Evolutionary conservation across 2,329 filamentous ascomycete genomes (phyloP), one percentile per base, ranked within the genome.

Genomic region (Claviceps pusilla): DNA sequence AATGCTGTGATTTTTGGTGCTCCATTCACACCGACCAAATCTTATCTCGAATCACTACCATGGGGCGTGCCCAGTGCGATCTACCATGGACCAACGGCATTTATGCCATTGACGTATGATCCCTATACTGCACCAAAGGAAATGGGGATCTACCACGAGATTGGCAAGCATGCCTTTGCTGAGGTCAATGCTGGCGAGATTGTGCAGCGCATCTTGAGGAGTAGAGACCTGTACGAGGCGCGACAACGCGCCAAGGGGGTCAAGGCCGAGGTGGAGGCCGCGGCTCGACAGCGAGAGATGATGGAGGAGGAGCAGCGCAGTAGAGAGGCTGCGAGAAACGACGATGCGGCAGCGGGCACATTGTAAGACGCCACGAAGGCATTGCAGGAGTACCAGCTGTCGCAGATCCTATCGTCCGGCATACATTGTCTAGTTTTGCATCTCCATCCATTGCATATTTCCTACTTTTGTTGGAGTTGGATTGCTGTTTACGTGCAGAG

Each of bases 71-170:
- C 89, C 14, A 76, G 84, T 62, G 85, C 83, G 33, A 87, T 98
- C 57, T 98, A 97, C 69, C 93, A 98, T 71, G 93, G 93, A n/a
- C 89, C 89, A 7, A 98, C 93, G 0, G 79, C 86, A 12, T 96
- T 95, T 67, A 93, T 95, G 74, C 86, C 83, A 64, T 66, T 82
- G 29, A 87, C 83, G 6, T 87, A 87, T 65, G 86, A 90, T 64
- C 86, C 87, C 1, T 96, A 97, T 71, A 75, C 77, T 33, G 87
- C 82, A 14, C 83, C 89, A 53, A 93, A 90, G 69, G 74, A 77
- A 50, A 82, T 95, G 75, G 84, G 85, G 39, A 89, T 98, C 65
- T 95, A 95, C 74, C 78, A 75, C 45, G 81, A 95, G 66, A 83
- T 95, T 46, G 79, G 79, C 11, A 69, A 74, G 52, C 93, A 98